Evolutionary conservation across 495 filamentous ascomycete species (phyloP).

Genomic region (Lichina pygmaea): DNA sequence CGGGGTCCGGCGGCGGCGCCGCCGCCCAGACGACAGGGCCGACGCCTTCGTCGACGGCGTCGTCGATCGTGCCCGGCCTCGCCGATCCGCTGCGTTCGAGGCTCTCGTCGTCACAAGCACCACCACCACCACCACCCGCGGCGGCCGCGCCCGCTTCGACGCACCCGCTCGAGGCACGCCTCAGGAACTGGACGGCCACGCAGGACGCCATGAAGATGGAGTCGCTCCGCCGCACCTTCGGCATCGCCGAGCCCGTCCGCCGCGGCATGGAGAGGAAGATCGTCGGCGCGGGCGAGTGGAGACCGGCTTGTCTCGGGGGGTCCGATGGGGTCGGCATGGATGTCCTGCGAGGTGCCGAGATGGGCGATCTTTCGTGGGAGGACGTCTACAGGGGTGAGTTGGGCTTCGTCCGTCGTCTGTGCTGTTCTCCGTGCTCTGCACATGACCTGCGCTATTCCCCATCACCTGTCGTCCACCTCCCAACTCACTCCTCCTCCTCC

Average conservation of each 20-base stretch:
- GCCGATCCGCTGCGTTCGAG: neutral
- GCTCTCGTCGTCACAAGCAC: neutral
- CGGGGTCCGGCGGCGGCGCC: neutral
- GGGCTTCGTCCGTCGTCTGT: neutral
- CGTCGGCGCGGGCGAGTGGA: conserved; percentile 25
- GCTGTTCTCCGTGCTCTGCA: neutral
- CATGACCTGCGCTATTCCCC: conserved; percentile 2
- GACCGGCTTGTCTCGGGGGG: conserved; percentile 13
- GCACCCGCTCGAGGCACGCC: conserved; percentile 78
- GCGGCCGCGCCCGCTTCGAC: conserved; percentile 17
- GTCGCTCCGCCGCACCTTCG: conserved; percentile 54
- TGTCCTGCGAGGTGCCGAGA: conserved; percentile 52
- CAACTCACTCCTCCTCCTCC: neutral
- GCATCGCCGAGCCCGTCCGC: conserved; percentile 77
- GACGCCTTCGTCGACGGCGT: neutral
- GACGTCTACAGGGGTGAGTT: conserved; percentile 46
- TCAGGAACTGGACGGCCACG: conserved; percentile 58
- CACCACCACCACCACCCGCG: neutral
- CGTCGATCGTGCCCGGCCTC: neutral
- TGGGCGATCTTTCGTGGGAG: conserved; percentile 52
- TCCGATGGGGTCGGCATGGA: conserved; percentile 26
- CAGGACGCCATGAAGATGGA: conserved; percentile 77
- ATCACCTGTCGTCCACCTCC: too few relatives aligned
- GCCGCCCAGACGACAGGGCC: neutral
- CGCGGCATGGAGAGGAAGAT: conserved; percentile 93